phyloP scores from a whole-genome alignment of 768 basidiomycete genomes.

The Hemileccinum rubropunctum region DNA sequence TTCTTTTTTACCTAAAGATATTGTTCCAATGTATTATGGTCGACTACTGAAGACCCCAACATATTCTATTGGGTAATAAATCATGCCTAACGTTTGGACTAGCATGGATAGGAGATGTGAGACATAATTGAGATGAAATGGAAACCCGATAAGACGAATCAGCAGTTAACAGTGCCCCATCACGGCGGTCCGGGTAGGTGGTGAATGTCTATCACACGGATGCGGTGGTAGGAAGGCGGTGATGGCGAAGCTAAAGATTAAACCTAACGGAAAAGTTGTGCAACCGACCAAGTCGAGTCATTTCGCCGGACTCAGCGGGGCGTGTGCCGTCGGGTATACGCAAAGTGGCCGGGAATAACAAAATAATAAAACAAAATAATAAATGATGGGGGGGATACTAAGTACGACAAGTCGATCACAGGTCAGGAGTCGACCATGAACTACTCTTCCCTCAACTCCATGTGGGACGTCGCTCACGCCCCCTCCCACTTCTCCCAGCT shows the following conservation, averaged over 20 bases:
- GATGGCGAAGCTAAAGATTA: background rate
- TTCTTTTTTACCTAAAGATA: background rate
- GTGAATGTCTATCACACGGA: background rate
- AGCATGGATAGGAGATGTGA: background rate
- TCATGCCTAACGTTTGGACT: background rate
- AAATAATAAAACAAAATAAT: conserved; percentile 12
- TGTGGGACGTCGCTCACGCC: conserved; percentile 68
- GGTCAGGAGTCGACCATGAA: conserved; percentile 22
- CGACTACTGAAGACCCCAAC: background rate
- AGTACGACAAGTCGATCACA: conserved; percentile 2
- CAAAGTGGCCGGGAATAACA: conserved; percentile 8
- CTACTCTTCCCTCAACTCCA: conserved; percentile 43
- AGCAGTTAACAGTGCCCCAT: too few species aligned
- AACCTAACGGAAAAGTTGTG: background rate
- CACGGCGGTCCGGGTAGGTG: too few species aligned
- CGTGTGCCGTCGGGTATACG: conserved; percentile 13
- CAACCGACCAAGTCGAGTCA: background rate
- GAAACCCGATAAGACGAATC: background rate
- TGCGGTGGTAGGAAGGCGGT: background rate
- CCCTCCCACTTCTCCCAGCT: conserved; percentile 56
- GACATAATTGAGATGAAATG: background rate
- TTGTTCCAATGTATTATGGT: conserved; percentile 5
- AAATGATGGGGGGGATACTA: background rate
- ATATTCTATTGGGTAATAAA: background rate
- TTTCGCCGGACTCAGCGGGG: background rate